Evolutionary conservation across 164 flowering plant genomes (phyloP).

Genomic region (Nelumbo lutea): DNA sequence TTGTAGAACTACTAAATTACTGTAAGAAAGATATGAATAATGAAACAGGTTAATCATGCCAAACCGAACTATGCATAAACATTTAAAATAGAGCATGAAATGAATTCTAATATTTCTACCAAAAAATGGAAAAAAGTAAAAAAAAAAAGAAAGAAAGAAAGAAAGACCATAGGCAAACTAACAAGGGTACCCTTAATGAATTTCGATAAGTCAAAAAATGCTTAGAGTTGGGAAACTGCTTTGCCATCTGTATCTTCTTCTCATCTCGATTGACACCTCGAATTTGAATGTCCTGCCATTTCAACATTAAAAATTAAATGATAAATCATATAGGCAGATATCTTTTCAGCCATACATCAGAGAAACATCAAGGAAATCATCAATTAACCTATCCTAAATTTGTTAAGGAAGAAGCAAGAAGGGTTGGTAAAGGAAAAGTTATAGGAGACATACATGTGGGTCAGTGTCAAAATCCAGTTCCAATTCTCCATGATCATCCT

Average conservation of each 20-base stretch:
- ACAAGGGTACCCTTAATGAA: slow-evolving; percentile 68
- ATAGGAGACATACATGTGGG: slow-evolving; percentile 39
- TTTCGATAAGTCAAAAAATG: slow-evolving; percentile 91
- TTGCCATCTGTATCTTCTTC: slow-evolving; percentile 82
- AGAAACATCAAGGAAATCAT: background rate
- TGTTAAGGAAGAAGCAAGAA: background rate
- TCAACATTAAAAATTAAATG: background rate
- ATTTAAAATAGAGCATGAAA: no score
- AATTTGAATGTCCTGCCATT: slow-evolving; percentile 82
- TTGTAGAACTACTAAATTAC: no score
- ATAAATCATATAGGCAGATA: background rate
- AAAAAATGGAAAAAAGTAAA: background rate
- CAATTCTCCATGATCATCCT: slow-evolving; percentile 71
- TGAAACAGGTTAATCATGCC: no score
- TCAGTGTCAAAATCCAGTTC: slow-evolving; percentile 92
- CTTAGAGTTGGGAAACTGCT: slow-evolving; percentile 63
- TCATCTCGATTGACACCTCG: slow-evolving; percentile 93
- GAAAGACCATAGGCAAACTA: no score
- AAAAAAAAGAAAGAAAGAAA: no score
- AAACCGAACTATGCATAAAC: no score
- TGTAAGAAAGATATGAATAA: no score
- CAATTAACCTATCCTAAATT: background rate
- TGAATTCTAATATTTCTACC: no score
- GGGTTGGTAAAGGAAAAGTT: background rate
- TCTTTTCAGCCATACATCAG: background rate